Evolutionary conservation across 352 stramenopile genomes (phyloP), one percentile per base, ranked within the genome.

Genomic region (Globisporangium alternatum): DNA sequence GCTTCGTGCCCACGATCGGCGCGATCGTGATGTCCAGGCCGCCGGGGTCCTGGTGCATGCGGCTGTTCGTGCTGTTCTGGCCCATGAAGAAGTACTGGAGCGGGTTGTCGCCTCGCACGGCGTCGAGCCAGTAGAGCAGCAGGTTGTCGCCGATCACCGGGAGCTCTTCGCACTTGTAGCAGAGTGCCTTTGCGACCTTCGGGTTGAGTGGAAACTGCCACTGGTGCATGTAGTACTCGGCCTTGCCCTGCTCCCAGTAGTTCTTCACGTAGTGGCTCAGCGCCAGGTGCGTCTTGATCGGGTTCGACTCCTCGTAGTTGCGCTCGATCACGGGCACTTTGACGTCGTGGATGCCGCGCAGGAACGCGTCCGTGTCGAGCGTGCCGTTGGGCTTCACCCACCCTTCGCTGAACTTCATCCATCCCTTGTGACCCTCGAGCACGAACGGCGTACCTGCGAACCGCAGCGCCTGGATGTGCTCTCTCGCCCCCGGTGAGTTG

Each of bases 31-130:
- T 98, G 53, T 87, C 89, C 6, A 98, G 78, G 37, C 94, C 94
- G 49, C 94, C 94, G 0, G 76, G 78, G 72, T 98, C 94, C 41
- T 84, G 78, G 69, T 98, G 94, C 66, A 98, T 89, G 30, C 91
- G 89, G 35, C 85, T 97, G 44, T 83, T 84, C 3, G 93, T 98
- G 52, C 84, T 91, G 58, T 84, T 78, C 43, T 89, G 80, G 5
- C 94, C 94, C 94, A 98, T 98, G 69, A 98, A 98, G 31, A 98
- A 75, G 61, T 98, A 98, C 68, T 98, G 94, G 25, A 98, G 72
- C 5, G 93, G 92, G 67, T 93, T 97, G 67, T 97, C 90, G 19
- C 78, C 78, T 58, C 91, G 89, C 47, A 91, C 79, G 17, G 87
- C 77, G 65, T 97, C 89, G 35, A 97, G 78, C 91, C 91, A 98